Conservation (phyloP, 306 rosid genomes). For the Quercus dentata region DNA sequence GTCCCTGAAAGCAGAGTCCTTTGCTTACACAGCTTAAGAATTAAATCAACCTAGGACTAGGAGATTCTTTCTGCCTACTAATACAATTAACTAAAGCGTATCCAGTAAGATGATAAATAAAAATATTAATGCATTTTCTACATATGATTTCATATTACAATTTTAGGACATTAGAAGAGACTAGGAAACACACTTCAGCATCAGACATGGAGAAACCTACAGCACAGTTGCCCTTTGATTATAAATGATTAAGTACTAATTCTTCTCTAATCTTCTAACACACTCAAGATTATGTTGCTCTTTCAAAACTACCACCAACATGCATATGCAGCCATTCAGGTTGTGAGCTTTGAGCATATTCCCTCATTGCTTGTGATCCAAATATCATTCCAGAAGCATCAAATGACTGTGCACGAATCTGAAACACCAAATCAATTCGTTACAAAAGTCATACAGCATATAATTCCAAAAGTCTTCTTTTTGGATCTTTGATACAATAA, state of each 20-base stretch:
- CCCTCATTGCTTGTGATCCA: too few relatives aligned
- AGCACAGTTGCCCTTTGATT: too few relatives aligned
- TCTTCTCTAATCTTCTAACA: conserved; percentile 9
- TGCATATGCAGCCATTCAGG: conserved; percentile 23
- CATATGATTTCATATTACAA: too few relatives aligned
- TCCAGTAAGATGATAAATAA: background rate
- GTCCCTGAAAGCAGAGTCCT: background rate
- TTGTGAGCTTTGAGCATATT: too few relatives aligned
- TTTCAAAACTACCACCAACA: conserved; percentile 63
- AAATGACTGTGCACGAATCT: too few relatives aligned
- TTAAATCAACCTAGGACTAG: background rate
- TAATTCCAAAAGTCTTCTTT: background rate
- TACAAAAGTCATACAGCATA: conserved; percentile 1
- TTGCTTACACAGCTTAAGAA: background rate
- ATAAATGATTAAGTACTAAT: too few relatives aligned
- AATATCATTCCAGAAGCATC: too few relatives aligned
- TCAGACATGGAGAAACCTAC: too few relatives aligned
- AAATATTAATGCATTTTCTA: too few relatives aligned
- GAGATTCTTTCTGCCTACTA: background rate
- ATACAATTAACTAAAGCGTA: conserved; percentile 4
- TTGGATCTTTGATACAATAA: background rate
- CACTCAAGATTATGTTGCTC: conserved; percentile 44
- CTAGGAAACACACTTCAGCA: too few relatives aligned
- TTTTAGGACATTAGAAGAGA: too few relatives aligned
- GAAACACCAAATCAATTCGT: conserved; percentile 27